Evolutionary conservation across 2,329 filamentous ascomycete species (phyloP), one percentile per base, ranked within the genome.

Genomic region (Penicillium sp.): DNA sequence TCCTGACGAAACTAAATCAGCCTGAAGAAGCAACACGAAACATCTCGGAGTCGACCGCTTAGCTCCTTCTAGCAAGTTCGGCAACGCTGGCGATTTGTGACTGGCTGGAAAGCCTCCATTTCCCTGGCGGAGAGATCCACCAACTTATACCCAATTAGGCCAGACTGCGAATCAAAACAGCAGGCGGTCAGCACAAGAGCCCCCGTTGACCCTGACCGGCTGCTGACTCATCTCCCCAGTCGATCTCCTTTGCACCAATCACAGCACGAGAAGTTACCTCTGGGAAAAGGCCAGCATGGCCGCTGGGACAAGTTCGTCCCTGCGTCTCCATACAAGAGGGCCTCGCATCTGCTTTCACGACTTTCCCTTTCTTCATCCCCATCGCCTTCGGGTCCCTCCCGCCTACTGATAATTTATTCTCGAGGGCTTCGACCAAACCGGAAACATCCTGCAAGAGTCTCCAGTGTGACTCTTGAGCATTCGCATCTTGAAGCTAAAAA

Each of bases 211-310:
- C 39, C 43, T 35, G 41, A 35, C 13, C 5, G 9, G 33, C 29
- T 32, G 47, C 57, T 70, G 59, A 69, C 49, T 68, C 57, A 69
- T 41, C 4, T 3, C 47, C n/a, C 5, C 24, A 26, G 26, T 35
- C n/a, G 29, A 38, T 42, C 33, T 2, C 4, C 3, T 24, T 2
- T 12, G 49, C 43, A 47, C 70, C 70, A 73, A 72, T 71, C 53
- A 64, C 2, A 28, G 34, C 7, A 13, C 56, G 62, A 66, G 61
- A 52, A 72, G 66, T 72, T 67, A 66, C 65, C 67, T 66, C 61
- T 55, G 45, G 43, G 67, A 72, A 72, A 71, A 72, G 69, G 69
- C 68, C 69, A 72, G 64, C 62, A 65, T 72, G 68, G 69, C 66
- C 65, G 64, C 64, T 65, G 60, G 53, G 58, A 52, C 51, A 57